These are phyloP conservation scores for Jasminum sambac DNA, from an alignment of 257 asterid species.

Conservation along the genomic window DNA sequence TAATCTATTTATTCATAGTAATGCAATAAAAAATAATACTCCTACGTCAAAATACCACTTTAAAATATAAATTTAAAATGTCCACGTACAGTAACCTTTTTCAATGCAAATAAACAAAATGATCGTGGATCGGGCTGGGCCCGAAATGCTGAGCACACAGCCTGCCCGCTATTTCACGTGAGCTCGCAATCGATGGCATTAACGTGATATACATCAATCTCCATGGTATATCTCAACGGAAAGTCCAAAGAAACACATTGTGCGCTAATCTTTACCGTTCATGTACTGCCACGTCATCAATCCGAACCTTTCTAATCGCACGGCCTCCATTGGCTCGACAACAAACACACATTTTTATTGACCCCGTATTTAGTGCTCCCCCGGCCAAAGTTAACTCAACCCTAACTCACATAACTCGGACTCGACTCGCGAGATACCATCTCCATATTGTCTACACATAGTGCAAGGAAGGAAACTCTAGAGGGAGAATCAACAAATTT, in stretches of 20 bases:
- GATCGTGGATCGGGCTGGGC: background rate
- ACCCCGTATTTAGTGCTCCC: slow-evolving; percentile 34
- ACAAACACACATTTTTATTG: slow-evolving; percentile 25
- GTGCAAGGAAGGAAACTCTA: slow-evolving; percentile 9
- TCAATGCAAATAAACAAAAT: background rate
- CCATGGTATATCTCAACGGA: background rate
- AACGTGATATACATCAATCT: background rate
- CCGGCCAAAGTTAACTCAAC: slow-evolving; percentile 52
- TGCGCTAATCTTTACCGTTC: slow-evolving; percentile 45
- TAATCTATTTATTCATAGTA: too few relatives aligned
- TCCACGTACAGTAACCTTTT: too few relatives aligned
- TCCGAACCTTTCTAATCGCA: slow-evolving; percentile 40
- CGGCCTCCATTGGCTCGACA: slow-evolving; percentile 32
- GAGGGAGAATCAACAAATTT: slow-evolving; percentile 10
- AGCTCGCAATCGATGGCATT: background rate
- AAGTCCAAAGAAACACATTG: slow-evolving; percentile 61
- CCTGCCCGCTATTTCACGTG: background rate
- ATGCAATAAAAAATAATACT: too few relatives aligned
- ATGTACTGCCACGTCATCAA: slow-evolving; percentile 54
- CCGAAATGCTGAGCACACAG: background rate
- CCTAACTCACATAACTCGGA: slow-evolving; percentile 57
- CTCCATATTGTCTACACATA: slow-evolving; percentile 40
- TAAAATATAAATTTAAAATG: too few relatives aligned
- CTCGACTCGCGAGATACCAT: slow-evolving; percentile 48
- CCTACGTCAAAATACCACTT: too few relatives aligned